Conservation (phyloP, 225 moss, liverwort and hornwort genomes). For the Physcomitrium patens region DNA sequence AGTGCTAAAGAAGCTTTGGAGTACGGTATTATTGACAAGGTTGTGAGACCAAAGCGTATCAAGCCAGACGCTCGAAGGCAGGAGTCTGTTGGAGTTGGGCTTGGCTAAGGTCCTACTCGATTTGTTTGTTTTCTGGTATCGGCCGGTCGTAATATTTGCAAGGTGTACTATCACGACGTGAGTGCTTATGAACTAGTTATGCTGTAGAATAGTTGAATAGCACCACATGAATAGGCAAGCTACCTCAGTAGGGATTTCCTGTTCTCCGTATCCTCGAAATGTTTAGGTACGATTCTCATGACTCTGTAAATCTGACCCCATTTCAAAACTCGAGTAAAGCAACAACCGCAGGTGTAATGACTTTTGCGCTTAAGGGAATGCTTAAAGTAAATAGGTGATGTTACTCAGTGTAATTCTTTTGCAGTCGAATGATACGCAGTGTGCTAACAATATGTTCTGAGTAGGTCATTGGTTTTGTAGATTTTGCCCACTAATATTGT, state of each 20-base stretch:
- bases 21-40: slow-evolving; percentile 93
- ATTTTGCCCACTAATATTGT: slow-evolving; percentile 13
- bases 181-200: slow-evolving; percentile 29
- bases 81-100: slow-evolving; percentile 56
- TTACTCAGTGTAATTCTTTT: neutral
- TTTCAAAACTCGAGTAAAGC: slow-evolving; percentile 39
- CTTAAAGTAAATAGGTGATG: neutral
- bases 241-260: slow-evolving; percentile 19
- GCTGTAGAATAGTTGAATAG: slow-evolving; percentile 43
- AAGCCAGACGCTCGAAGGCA: slow-evolving; percentile 60
- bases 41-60: slow-evolving; percentile 79
- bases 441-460: neutral
- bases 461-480: neutral
- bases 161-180: slow-evolving; percentile 28
- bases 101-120: slow-evolving; percentile 31
- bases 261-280: slow-evolving; percentile 6
- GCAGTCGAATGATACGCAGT: slow-evolving; percentile 6
- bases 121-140: slow-evolving; percentile 24
- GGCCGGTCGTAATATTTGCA: slow-evolving; percentile 35
- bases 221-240: slow-evolving; percentile 31
- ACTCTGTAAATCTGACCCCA: slow-evolving; percentile 21
- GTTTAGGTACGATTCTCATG: slow-evolving; percentile 12
- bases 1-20: slow-evolving; percentile 97
- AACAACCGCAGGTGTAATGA: slow-evolving; percentile 25
- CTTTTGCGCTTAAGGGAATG: neutral